A percentile compares a stretch with the other conserved stretches of the same genome.
Evolutionary conservation across 106 monocot species (phyloP).

Genomic region (Iris macrosiphon): DNA sequence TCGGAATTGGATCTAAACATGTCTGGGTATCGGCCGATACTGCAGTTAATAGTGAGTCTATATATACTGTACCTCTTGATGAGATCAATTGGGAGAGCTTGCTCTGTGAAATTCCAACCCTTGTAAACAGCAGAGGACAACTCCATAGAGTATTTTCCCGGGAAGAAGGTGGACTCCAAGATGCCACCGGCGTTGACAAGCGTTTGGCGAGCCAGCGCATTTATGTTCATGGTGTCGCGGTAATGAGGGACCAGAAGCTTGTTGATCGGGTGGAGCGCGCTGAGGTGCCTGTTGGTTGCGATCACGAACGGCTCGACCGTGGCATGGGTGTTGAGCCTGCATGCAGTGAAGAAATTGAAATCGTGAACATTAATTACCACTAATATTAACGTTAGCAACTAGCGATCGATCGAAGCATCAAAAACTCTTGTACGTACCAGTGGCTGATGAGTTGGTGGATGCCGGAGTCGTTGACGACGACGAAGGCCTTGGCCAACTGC

Average conservation of each 20-base stretch:
- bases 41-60: background rate
- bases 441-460: slow-evolving; percentile 65
- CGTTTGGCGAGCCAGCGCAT: slow-evolving; percentile 47
- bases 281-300: slow-evolving; percentile 45
- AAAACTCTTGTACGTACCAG: slow-evolving; percentile 20
- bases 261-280: slow-evolving; percentile 53
- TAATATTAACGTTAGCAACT: background rate
- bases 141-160: slow-evolving; percentile 34
- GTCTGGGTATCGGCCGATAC: slow-evolving; percentile 20
- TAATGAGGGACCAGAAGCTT: slow-evolving; percentile 50
- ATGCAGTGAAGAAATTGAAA: background rate
- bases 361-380: background rate
- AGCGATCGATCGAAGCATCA: too few relatives aligned
- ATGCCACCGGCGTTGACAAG: slow-evolving; percentile 54
- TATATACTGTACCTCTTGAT: slow-evolving; percentile 30
- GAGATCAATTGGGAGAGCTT: slow-evolving; percentile 49
- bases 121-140: slow-evolving; percentile 41
- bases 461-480: slow-evolving; percentile 50
- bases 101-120: slow-evolving; percentile 45
- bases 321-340: slow-evolving; percentile 46
- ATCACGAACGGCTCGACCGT: slow-evolving; percentile 57
- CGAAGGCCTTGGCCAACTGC: slow-evolving; percentile 65
- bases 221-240: slow-evolving; percentile 59
- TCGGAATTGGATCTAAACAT: slow-evolving; percentile 34
- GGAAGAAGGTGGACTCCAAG: slow-evolving; percentile 41